Conservation (phyloP, 148 eudicot species). For the Vaccinium darrowii region DNA sequence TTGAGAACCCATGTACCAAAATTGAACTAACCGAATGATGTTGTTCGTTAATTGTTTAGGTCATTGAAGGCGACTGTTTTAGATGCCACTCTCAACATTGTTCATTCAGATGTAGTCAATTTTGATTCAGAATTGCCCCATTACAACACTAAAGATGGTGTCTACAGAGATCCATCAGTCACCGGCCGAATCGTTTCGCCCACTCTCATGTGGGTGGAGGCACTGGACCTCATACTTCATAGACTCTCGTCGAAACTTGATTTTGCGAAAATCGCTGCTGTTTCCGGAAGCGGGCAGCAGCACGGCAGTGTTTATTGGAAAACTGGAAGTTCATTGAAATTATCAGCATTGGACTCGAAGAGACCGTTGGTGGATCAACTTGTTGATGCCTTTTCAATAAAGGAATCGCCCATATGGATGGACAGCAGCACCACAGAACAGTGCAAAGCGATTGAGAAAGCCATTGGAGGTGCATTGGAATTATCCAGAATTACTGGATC, state of each 20-base stretch:
- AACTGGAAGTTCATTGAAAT: conserved; percentile 44
- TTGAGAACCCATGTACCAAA: background rate
- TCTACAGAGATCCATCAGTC: conserved; percentile 57
- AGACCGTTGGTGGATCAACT: conserved; percentile 61
- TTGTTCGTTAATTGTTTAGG: conserved; percentile 34
- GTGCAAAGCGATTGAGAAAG: conserved; percentile 82
- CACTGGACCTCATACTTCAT: conserved; percentile 66
- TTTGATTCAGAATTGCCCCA: conserved; percentile 81
- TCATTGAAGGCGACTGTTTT: conserved; percentile 85
- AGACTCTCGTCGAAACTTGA: conserved; percentile 56
- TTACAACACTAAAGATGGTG: conserved; percentile 89
- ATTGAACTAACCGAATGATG: background rate
- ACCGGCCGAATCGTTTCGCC: conserved; percentile 86
- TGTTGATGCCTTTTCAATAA: conserved; percentile 56
- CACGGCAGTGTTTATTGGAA: conserved; percentile 98
- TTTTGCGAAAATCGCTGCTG: conserved; percentile 61
- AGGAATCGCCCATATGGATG: conserved; percentile 95
- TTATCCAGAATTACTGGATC: conserved; percentile 78
- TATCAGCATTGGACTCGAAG: conserved; percentile 64
- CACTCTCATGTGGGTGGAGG: conserved; percentile 91
- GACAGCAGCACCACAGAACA: conserved; percentile 91
- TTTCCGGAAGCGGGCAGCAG: conserved; percentile 94
- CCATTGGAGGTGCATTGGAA: conserved; percentile 79
- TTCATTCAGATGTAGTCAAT: conserved; percentile 54
- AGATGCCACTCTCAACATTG: conserved; percentile 59